Conservation (phyloP, 2,329 filamentous ascomycete genomes). For the Botryotinia globosa region DNA sequence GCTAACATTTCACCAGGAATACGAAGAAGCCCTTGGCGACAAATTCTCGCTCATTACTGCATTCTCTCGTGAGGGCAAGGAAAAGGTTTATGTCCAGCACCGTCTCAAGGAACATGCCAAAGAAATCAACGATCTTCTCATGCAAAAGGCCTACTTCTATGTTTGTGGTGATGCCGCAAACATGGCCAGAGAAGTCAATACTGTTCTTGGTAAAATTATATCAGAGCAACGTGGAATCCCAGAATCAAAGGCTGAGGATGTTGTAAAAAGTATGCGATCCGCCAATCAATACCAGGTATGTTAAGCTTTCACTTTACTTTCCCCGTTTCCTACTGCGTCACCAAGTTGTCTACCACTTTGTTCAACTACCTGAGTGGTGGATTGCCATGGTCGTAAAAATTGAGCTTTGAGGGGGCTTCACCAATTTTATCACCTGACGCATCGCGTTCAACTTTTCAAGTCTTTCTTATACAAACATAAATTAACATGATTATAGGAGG, state of each 20-base stretch:
- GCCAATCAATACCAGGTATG: slow-evolving; percentile 91
- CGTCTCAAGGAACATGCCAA: slow-evolving; percentile 77
- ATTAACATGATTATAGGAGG: slow-evolving; percentile 50
- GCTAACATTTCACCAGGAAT: slow-evolving; percentile 57
- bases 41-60: slow-evolving; percentile 88
- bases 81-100: slow-evolving; percentile 98
- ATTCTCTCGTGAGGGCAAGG: slow-evolving; percentile 82
- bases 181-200: slow-evolving; percentile 93
- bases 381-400: not conserved
- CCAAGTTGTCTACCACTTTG: not conserved
- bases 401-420: not conserved
- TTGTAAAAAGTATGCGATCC: slow-evolving; percentile 94
- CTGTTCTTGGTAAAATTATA: slow-evolving; percentile 82
- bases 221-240: slow-evolving; percentile 77
- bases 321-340: not conserved
- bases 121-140: slow-evolving; percentile 82
- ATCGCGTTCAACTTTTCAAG: not conserved
- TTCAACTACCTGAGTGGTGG: not conserved
- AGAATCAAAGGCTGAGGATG: slow-evolving; percentile 86
- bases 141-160: slow-evolving; percentile 90
- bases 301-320: not conserved
- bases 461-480: slow-evolving; percentile 16
- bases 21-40: slow-evolving; percentile 78
- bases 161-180: slow-evolving; percentile 97
- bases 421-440: not conserved